Evolutionary conservation across 441 rosid species (phyloP).

Genomic region (Syzygium malaccense): DNA sequence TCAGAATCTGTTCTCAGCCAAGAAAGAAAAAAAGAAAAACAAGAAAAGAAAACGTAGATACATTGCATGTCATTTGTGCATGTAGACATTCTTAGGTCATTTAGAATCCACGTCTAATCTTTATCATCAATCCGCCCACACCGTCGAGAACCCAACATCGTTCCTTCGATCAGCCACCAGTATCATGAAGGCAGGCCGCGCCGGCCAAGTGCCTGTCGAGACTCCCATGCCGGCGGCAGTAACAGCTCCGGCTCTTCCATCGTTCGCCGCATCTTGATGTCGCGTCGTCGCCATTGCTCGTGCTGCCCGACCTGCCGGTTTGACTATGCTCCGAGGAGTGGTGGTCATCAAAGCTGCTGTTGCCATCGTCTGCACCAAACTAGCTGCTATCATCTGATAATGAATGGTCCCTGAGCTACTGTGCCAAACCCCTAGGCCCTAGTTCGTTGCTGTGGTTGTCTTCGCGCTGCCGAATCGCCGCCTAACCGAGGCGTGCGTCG

Average conservation of each 20-base stretch:
- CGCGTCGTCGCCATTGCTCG: background rate
- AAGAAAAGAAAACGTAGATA: too few species aligned
- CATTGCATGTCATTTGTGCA: too few species aligned
- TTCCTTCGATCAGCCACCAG: background rate
- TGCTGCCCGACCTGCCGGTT: background rate
- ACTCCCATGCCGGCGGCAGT: too few species aligned
- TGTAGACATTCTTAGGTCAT: too few species aligned
- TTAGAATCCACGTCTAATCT: too few species aligned
- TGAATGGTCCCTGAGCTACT: background rate
- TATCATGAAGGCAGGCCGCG: too few species aligned
- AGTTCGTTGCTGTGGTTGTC: background rate
- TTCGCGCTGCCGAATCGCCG: background rate
- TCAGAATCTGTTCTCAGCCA: too few species aligned
- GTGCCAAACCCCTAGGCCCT: background rate
- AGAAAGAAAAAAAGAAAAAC: too few species aligned
- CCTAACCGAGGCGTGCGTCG: background rate
- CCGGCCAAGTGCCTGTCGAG: too few species aligned
- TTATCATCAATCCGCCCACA: background rate
- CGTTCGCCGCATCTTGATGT: background rate
- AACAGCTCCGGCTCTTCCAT: background rate
- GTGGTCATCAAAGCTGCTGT: background rate
- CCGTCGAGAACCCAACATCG: background rate
- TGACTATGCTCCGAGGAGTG: background rate
- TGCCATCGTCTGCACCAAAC: background rate
- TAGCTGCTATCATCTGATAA: background rate